phyloP scores from a whole-genome alignment of 805 yeast genomes.

The Wickerhamomyces mucosus region DNA sequence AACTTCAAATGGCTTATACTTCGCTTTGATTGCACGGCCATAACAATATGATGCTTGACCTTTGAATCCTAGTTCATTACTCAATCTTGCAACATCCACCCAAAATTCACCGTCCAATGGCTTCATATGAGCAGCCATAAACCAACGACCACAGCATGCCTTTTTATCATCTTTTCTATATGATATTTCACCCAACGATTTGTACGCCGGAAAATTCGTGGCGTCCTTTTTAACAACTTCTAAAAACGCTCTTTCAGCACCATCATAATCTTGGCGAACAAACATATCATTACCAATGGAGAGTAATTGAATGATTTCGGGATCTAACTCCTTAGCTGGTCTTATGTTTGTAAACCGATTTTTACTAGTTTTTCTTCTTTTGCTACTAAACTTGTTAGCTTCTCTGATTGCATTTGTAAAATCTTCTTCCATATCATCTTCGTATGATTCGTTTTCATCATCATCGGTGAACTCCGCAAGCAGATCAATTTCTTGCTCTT shows the following conservation, averaged over 20 bases:
- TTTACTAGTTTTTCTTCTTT: conserved; percentile 26
- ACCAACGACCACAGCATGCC: conserved; percentile 75
- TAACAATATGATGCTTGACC: conserved; percentile 78
- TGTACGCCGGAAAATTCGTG: conserved; percentile 73
- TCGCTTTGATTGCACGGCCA: conserved; percentile 45
- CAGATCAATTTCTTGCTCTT: conserved; percentile 16
- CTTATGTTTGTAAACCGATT: conserved; percentile 23
- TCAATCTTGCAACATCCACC: conserved; percentile 64
- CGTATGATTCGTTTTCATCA: conserved; percentile 25
- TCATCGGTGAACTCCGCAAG: conserved; percentile 29
- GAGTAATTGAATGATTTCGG: conserved; percentile 57
- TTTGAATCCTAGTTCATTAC: conserved; percentile 53
- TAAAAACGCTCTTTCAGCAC: conserved; percentile 48
- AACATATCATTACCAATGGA: conserved; percentile 77
- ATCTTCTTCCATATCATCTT: conserved; percentile 31
- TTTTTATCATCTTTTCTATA: conserved; percentile 53
- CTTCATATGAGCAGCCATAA: conserved; percentile 69
- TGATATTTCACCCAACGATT: conserved; percentile 80
- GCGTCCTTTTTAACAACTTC: conserved; percentile 75
- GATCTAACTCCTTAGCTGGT: conserved; percentile 42
- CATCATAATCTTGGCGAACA: conserved; percentile 50
- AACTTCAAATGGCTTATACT: conserved; percentile 41
- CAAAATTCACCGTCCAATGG: conserved; percentile 72
- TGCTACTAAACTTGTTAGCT: conserved; percentile 54
- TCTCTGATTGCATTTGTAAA: conserved; percentile 58